Evolutionary conservation across 1,284 basidiomycete species (phyloP), one percentile per base, ranked within the genome.

Genomic region (Xerocomus tenax): DNA sequence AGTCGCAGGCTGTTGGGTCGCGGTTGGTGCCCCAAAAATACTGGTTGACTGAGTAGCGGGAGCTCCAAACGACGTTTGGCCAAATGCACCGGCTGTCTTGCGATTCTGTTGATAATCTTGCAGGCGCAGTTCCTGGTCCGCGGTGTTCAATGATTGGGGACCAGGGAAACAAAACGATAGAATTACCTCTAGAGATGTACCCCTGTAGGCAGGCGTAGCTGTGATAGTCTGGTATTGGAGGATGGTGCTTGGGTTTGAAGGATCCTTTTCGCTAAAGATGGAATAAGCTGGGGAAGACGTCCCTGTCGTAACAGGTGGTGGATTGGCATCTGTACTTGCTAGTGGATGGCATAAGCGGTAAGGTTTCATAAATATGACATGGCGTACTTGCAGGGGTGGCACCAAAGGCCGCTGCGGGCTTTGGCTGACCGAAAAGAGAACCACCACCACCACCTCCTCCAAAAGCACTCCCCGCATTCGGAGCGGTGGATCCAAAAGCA

Each of bases 81-180:
- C 68, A 47, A 76, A 79, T 30, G 72, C 66, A 40, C 75, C 74
- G 25, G 74, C 75, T 34, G 80, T 82, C 67, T 87, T 88, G n/a
- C 86, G 76, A 46, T 79, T 80, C 65, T 87, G 84, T 36, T 73
- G 68, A 54, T 88, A 89, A 60, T 88, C 85, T 75, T 88, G 85
- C 16, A 74, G 43, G 49, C 84, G 79, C 30, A 89, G 62, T 74
- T 88, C 85, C 84, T 87, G 48, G 30, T 48, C 35, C 39, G 40
- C 13, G 28, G n/a, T 36, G 45, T 23, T 54, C 21, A 53, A 26
- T 30, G 29, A 40, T 34, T 29, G 28, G 3, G 12, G 28, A 28
- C 26, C 26, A 13, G 18, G 26, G 36, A 51, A 59, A 47, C 35
- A 49, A 28, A 21, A 36, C 8, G 39, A n/a, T 3, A 12, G 15